Evolutionary conservation across 768 basidiomycete genomes (phyloP).

Genomic region (Phaffia australis): DNA sequence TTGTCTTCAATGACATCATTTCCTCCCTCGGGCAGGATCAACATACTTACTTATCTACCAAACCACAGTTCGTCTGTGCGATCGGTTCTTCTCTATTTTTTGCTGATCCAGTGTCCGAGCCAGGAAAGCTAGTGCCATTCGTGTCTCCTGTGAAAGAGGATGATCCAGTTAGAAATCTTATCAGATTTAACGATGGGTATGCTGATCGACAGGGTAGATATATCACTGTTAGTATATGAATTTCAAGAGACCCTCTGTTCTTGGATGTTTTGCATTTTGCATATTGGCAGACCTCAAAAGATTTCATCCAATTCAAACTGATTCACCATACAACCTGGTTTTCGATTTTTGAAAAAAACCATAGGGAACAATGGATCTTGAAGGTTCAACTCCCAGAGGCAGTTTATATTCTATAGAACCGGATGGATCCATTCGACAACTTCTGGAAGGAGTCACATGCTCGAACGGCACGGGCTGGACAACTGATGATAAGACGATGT

Average conservation of each 20-base stretch:
- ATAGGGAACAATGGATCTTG: too few species aligned
- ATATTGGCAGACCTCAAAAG: too few species aligned
- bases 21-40: too few species aligned
- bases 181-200: slow-evolving; percentile 22
- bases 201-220: slow-evolving; percentile 1
- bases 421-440: not conserved
- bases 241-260: too few species aligned
- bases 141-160: not conserved
- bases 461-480: not conserved
- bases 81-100: slow-evolving; percentile 8
- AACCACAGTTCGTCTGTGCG: not conserved
- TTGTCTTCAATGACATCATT: not conserved
- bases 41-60: not conserved
- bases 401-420: too few species aligned
- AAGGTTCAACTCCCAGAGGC: too few species aligned
- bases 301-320: too few species aligned
- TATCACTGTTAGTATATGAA: too few species aligned
- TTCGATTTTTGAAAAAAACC: too few species aligned
- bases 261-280: too few species aligned
- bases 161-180: not conserved
- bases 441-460: not conserved
- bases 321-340: too few species aligned
- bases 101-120: slow-evolving; percentile 6
- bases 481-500: not conserved
- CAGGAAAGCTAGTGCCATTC: slow-evolving; percentile 2